Conservation (phyloP, 805 yeast species). For the Myxozyma sirexii region DNA sequence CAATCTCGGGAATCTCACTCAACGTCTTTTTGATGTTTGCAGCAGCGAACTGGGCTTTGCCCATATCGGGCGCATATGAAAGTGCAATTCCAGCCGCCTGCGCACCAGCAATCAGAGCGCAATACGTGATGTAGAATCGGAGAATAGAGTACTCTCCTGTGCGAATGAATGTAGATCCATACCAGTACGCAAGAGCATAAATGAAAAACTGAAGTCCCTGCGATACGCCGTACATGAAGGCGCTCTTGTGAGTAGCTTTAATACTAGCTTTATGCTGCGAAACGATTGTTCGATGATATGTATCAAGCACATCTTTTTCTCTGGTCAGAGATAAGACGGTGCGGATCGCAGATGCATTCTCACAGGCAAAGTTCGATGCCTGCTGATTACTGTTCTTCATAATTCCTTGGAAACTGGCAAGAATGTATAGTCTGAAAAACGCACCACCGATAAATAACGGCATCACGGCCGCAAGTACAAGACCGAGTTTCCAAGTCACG, state of each 20-base stretch:
- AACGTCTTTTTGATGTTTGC: slow-evolving; percentile 42
- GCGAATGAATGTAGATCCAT: slow-evolving; percentile 45
- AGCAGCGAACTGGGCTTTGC: slow-evolving; percentile 48
- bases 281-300: slow-evolving; percentile 36
- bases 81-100: slow-evolving; percentile 48
- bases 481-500: slow-evolving; percentile 47
- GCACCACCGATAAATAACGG: slow-evolving; percentile 47
- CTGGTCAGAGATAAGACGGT: slow-evolving; percentile 46
- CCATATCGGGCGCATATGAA: slow-evolving; percentile 49
- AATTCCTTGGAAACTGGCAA: slow-evolving; percentile 40
- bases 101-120: slow-evolving; percentile 47
- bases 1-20: slow-evolving; percentile 43
- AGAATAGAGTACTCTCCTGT: slow-evolving; percentile 39
- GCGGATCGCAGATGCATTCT: slow-evolving; percentile 46
- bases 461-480: slow-evolving; percentile 45
- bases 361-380: slow-evolving; percentile 43
- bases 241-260: slow-evolving; percentile 21
- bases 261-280: slow-evolving; percentile 14
- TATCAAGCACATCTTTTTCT: slow-evolving; percentile 44
- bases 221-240: slow-evolving; percentile 43
- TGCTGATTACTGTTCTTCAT: slow-evolving; percentile 17
- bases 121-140: slow-evolving; percentile 46
- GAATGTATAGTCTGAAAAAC: slow-evolving; percentile 44
- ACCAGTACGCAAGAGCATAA: slow-evolving; percentile 49
- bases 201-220: slow-evolving; percentile 48